phyloP scores from a whole-genome alignment of 2,329 filamentous ascomycete genomes.

The Calonectria crousiana region DNA sequence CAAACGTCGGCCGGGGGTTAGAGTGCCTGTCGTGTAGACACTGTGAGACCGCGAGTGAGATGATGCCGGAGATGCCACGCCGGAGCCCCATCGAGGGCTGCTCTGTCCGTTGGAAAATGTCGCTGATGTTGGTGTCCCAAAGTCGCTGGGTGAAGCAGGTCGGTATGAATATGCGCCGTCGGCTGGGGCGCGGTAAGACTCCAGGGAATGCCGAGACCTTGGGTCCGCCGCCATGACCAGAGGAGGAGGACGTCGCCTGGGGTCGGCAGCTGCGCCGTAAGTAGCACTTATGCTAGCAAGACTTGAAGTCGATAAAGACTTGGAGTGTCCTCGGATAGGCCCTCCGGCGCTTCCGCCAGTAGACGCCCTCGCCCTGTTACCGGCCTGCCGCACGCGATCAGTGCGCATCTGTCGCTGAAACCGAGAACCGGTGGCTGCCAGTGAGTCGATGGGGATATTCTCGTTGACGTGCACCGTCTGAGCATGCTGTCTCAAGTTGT shows the following conservation, averaged over 20 bases:
- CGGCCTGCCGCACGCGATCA: constrained; percentile 82
- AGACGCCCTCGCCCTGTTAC: constrained; percentile 79
- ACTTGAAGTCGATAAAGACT: constrained; percentile 87
- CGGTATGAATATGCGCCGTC: constrained; percentile 74
- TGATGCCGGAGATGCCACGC: constrained; percentile 78
- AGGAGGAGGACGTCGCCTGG: constrained; percentile 81
- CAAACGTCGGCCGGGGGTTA: constrained; percentile 78
- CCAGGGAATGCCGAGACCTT: constrained; percentile 74
- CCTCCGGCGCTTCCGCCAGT: constrained; percentile 80
- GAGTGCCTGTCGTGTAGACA: constrained; percentile 74
- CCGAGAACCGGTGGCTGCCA: constrained; percentile 90
- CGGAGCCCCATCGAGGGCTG: constrained; percentile 80
- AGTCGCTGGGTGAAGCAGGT: constrained; percentile 77
- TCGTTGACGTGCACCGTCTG: constrained; percentile 98
- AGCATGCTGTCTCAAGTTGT: constrained; percentile 96
- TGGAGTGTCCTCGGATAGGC: constrained; percentile 84
- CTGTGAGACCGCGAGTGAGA: constrained; percentile 77
- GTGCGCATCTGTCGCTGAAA: constrained; percentile 94
- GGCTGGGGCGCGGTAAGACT: constrained; percentile 75
- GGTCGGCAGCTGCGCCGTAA: constrained; percentile 74
- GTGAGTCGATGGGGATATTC: constrained; percentile 92
- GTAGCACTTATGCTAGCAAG: constrained; percentile 81
- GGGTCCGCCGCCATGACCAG: constrained; percentile 87
- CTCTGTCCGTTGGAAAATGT: constrained; percentile 82
- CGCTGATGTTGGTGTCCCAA: constrained; percentile 85